A percentile compares a stretch with the other conserved stretches of the same genome.
These are phyloP conservation scores for Alternaria sp. DNA, from an alignment of 2,329 filamentous ascomycete species.

Conservation along the genomic window DNA sequence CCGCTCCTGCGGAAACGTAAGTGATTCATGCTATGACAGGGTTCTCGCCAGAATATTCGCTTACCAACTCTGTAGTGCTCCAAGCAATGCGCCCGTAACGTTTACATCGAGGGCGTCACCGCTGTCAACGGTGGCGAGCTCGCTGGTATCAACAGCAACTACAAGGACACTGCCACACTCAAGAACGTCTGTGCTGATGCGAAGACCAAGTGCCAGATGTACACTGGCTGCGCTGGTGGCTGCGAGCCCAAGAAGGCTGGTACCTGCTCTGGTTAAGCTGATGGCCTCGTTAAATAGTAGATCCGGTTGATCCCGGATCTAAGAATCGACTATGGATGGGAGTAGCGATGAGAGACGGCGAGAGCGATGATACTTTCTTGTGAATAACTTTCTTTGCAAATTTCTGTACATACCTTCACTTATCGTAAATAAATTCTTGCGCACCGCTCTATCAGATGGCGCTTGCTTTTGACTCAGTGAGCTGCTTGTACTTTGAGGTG, in stretches of 20 bases:
- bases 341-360: too few species aligned
- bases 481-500: not conserved
- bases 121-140: constrained; percentile 54
- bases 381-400: not conserved
- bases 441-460: not conserved
- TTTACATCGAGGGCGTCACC: constrained; percentile 55
- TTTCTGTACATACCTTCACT: constrained; percentile 6
- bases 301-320: not conserved
- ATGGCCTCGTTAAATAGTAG: not conserved
- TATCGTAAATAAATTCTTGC: not conserved
- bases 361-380: not conserved
- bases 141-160: constrained; percentile 61
- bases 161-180: constrained; percentile 57
- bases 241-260: constrained; percentile 40
- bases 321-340: not conserved
- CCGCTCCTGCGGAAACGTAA: constrained; percentile 55
- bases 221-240: constrained; percentile 38
- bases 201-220: constrained; percentile 39
- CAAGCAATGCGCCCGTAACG: constrained; percentile 55
- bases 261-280: constrained; percentile 32
- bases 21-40: not conserved
- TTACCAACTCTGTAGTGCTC: constrained; percentile 42
- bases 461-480: not conserved
- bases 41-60: not conserved
- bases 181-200: constrained; percentile 39